Evolutionary conservation across 192 early-diverging fungal genomes (phyloP), one percentile per base, ranked within the genome.

Genomic region (Diversispora epigaea): DNA sequence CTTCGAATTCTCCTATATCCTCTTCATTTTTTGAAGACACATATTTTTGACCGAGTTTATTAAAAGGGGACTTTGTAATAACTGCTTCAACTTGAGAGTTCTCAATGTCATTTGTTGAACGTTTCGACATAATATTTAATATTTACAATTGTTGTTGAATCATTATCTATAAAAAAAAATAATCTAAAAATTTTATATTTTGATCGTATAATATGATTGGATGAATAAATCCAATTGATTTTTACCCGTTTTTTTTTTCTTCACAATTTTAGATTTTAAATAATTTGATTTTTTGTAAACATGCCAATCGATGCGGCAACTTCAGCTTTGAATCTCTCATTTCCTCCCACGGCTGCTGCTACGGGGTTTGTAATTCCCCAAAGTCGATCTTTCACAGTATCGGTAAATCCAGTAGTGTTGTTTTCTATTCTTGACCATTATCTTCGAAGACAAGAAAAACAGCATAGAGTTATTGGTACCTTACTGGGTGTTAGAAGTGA

Each of bases 341-440:
- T 73, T 19, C 44, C 71, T 22, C 71, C 71, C 9, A 40, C 71
- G 14, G 62, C 46, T 4, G n/a, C 46, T 4, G 45, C 44, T 7
- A 62, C 55, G 19, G 71, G 71, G 5, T 73, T 73, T 73, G 71
- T 73, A 4, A 32, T 63, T 61, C 71, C 71, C 0, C 71, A 73
- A 62, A 73, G 71, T 43, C 71, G 71, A 19, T 73, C 88, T n/a
- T 85, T 89, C 65, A 79, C 88, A 45, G 87, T 84, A 22, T 80
- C 82, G 21, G 84, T 93, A 67, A 89, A 86, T 64, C 96, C 96
- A 41, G 84, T 96, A 25, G 95, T 96, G 14, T 85, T 96, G 50
- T 93, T 99, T 79, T 89, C 93, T 44, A 92, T 98, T 65, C 89
- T 99, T 17, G 95, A 96, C 85, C 96, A 98, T 83, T 94, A 84